Conservation (phyloP, 306 rosid genomes). For the Malus sylvestris region DNA sequence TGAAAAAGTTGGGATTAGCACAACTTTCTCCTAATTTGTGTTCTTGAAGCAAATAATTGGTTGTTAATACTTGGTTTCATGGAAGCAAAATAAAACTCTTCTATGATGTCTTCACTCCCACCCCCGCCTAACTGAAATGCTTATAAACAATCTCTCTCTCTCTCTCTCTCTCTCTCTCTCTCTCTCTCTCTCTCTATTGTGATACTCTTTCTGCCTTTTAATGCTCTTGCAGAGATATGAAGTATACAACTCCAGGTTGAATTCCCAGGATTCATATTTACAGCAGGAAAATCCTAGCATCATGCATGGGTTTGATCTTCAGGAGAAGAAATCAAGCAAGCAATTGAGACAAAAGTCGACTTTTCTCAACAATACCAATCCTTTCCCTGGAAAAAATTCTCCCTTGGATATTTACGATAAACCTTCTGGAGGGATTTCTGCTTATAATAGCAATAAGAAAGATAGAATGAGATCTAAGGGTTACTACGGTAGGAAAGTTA, state of each 20-base stretch:
- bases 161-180: background rate
- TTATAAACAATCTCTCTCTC: background rate
- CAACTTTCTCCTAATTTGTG: background rate
- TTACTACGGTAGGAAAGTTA: conserved; percentile 40
- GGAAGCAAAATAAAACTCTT: background rate
- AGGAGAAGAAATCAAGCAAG: conserved; percentile 42
- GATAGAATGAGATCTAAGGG: conserved; percentile 44
- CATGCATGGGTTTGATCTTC: conserved; percentile 45
- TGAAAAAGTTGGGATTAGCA: background rate
- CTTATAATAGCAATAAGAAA: conserved; percentile 40
- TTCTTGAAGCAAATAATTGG: background rate
- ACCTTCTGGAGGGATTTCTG: conserved; percentile 41
- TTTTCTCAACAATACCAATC: conserved; percentile 21
- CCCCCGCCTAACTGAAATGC: background rate
- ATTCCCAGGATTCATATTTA: conserved; percentile 50
- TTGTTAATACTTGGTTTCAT: background rate
- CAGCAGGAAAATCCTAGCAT: conserved; percentile 48
- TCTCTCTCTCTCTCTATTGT: background rate
- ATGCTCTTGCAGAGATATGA: conserved; percentile 55
- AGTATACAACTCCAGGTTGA: conserved; percentile 41
- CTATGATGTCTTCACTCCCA: background rate
- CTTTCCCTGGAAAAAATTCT: conserved; percentile 50
- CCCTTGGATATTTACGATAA: conserved; percentile 57
- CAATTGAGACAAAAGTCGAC: conserved; percentile 34
- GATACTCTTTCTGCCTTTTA: background rate